Conservation (phyloP, 495 filamentous ascomycete species). For the Tuber magnatum region DNA sequence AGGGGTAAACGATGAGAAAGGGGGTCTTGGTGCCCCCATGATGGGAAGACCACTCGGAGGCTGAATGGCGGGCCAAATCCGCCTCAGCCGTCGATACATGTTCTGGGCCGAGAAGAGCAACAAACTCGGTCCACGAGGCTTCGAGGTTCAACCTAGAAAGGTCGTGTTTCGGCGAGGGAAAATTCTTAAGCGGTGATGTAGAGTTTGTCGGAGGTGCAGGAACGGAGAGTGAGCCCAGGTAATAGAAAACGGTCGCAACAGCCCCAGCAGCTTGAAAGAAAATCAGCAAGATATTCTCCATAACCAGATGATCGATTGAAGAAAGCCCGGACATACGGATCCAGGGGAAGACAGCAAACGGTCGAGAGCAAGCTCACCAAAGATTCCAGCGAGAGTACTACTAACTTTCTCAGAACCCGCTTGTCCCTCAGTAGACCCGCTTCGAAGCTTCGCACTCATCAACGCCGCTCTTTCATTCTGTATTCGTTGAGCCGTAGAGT, state of each 20-base stretch:
- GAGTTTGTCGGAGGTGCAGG: conserved; percentile 58
- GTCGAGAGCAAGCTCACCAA: conserved; percentile 38
- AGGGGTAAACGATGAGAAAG: conserved; percentile 61
- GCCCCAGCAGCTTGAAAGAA: conserved; percentile 49
- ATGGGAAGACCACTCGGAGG: conserved; percentile 86
- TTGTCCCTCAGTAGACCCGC: conserved; percentile 44
- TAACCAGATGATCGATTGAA: background rate
- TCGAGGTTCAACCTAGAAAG: conserved; percentile 68
- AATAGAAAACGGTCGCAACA: conserved; percentile 60
- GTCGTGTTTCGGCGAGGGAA: conserved; percentile 61
- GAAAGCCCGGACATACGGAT: background rate
- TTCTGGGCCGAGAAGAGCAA: conserved; percentile 70
- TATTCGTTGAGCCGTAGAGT: conserved; percentile 71
- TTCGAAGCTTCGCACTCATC: conserved; percentile 2
- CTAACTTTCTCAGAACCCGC: conserved; percentile 47
- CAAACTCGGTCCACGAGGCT: conserved; percentile 90
- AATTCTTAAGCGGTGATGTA: conserved; percentile 59
- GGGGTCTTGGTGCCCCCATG: conserved; percentile 43
- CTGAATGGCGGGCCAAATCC: conserved; percentile 65
- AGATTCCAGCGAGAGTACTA: conserved; percentile 45
- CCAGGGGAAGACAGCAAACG: background rate
- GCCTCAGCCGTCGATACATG: conserved; percentile 68
- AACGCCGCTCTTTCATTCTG: conserved; percentile 56
- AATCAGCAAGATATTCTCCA: background rate
- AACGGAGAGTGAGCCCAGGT: conserved; percentile 58